Evolutionary conservation across 2,329 filamentous ascomycete species (phyloP).

Genomic region (Daldinia sp.): DNA sequence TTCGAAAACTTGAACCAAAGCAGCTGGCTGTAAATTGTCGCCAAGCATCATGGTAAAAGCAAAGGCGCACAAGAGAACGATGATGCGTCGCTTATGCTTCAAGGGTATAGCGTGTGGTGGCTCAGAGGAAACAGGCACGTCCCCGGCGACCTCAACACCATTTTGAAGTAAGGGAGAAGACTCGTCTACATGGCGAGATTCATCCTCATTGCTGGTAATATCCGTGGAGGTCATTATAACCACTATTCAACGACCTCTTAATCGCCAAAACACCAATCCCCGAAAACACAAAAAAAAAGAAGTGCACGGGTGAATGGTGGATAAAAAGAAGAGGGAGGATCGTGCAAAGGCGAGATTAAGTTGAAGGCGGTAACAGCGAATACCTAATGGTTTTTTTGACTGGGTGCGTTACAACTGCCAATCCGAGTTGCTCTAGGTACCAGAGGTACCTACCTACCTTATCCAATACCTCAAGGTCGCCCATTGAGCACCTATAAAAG

Average conservation of each 20-base stretch:
- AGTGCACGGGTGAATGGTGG: not conserved
- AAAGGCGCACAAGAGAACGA: not conserved
- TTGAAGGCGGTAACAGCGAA: not conserved
- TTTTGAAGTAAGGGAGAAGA: not conserved
- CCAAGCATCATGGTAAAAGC: slow-evolving; percentile 7
- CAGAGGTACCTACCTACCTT: too few species aligned
- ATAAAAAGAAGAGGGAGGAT: not conserved
- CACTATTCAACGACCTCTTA: not conserved
- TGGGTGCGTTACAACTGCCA: not conserved
- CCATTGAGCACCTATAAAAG: not conserved
- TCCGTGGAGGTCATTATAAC: not conserved
- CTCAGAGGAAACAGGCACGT: not conserved
- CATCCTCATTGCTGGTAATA: not conserved
- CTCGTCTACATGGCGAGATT: not conserved
- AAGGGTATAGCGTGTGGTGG: not conserved
- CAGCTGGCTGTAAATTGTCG: slow-evolving; percentile 3
- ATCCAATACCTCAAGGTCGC: too few species aligned
- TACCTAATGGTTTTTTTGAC: not conserved
- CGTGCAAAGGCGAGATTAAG: not conserved
- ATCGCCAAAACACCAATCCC: not conserved
- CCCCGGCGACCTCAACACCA: not conserved
- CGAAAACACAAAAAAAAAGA: not conserved
- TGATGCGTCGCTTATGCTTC: not conserved
- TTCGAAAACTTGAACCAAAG: not conserved
- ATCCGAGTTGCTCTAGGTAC: not conserved